Evolutionary conservation across 352 stramenopile species (phyloP), one percentile per base, ranked within the genome.

Genomic region (Phytophthora pisi): DNA sequence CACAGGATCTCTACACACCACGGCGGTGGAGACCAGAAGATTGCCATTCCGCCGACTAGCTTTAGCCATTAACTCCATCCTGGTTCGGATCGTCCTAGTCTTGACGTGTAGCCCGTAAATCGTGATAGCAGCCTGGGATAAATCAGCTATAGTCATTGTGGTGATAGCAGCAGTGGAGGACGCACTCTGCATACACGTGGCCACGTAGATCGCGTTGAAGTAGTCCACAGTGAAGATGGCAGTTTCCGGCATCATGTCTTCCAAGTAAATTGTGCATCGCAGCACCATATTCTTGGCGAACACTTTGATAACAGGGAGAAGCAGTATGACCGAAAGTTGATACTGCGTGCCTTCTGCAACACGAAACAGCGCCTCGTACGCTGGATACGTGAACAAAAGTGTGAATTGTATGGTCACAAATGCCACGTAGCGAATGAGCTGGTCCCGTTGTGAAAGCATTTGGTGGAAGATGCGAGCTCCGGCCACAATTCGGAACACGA

Each of bases 221-320:
- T 66, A 66, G 15, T 67, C 61, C 6, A 70, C 56, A 0, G 61
- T 66, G 49, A 74, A 70, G 30, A 74, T 70, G 1, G 61, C 61
- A 6, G 58, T 36, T 11, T 61, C 43, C 0, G 67, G 67, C 13
- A 64, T 46, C 26, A 64, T 46, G 15, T 67, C 67, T 51, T 70
- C 67, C 20, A 71, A 36, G 46, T 70, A 45, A 2, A 15, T 16
- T 1, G 34, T 53, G 20, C 36, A 63, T 2, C 46, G 42, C 1
- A 61, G 20, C 0, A 74, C 23, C 16, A 64, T 8, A 18, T 74
- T 70, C 23, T 64, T 68, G 16, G 80, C 57, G 4, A 49, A 2
- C 5, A 69, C 36, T 38, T 79, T 78, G 1, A 83, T 60, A 0
- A 80, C 10, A 16, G 66, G 55, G 10, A 79, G 49, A 1, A 74